Base-by-base conservation (phyloP, 2,329 filamentous ascomycete species). In the Sporothrix globosa region DNA sequence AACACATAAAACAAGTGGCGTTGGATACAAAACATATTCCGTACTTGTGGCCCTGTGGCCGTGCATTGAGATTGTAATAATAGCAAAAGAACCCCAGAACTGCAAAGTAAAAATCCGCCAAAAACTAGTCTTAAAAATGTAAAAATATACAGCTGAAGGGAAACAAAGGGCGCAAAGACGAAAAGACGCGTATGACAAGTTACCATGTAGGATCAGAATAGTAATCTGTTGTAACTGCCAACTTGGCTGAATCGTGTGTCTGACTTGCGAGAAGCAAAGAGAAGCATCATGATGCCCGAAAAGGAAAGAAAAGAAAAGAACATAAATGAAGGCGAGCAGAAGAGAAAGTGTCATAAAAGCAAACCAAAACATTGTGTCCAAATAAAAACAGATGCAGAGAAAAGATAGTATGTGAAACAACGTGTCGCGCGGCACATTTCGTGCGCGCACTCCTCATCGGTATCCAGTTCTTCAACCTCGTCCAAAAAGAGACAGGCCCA, bases 401-500 rank as follows among this genome's bases (percentile, higher is more conserved):
- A 65, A 41, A 21, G 34, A 19, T 34, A n/a, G 2, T 24, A 46
- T 24, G 10, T 17, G 39, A 48, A 34, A 10, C 7, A 27, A 41
- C 9, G 17, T 48, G 44, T 17, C 44, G 7, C 2, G 9, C 10
- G 13, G n/a, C 19, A 34, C 34, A 34, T 6, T 4, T 1, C 7
- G 50, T 30, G 21, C 19, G 39, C 11, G 19, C 19, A n/a, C n/a
- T 4, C 41, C 34, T 67, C 10, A 24, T n/a, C n/a, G 30, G 19
- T 7, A 60, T 52, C 14, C 2, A 52, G 46, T 14, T 1, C 7
- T 27, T 54, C 48, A 46, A 24, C 41, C 34, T 65, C 11, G 39
- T 54, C 58, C 48, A 4, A 6, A 27, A 9, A 24, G 30, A 41
- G 41, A 48, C 6, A 70, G 52, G 2, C 70, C 70, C 19, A 72